These are phyloP conservation scores for Suzukiozyma palmioleophila DNA, from an alignment of 1,139 yeast species.

Conservation along the genomic window DNA sequence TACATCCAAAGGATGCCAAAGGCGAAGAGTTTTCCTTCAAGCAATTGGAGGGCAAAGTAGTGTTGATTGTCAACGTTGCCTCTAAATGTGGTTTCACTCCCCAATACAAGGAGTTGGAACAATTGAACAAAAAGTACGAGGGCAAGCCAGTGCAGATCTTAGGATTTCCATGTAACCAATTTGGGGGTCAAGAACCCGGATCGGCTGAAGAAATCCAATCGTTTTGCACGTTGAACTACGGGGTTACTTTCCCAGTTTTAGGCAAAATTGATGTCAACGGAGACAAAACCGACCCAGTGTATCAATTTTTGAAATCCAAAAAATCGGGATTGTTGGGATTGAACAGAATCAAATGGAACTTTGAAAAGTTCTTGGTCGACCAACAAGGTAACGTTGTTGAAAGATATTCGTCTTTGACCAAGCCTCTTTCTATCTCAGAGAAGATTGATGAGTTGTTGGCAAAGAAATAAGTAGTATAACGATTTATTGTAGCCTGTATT, in stretches of 20 bases:
- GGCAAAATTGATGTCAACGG: conserved; percentile 91
- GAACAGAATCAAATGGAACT: conserved; percentile 48
- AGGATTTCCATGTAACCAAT: conserved; percentile 89
- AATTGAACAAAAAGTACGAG: conserved; percentile 70
- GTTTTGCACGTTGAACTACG: conserved; percentile 38
- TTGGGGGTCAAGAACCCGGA: conserved; percentile 49
- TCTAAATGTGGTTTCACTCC: conserved; percentile 89
- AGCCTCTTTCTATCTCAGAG: conserved; percentile 32
- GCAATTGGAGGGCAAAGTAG: conserved; percentile 82
- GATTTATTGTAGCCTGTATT: too few species aligned
- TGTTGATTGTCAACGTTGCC: conserved; percentile 88
- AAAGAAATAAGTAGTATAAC: conserved; percentile 3
- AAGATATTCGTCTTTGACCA: conserved; percentile 40
- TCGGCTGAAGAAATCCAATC: conserved; percentile 34
- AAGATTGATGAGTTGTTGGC: conserved; percentile 39
- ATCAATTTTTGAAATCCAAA: conserved; percentile 61
- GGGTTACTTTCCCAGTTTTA: conserved; percentile 83
- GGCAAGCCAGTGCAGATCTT: conserved; percentile 72
- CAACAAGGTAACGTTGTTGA: conserved; percentile 43
- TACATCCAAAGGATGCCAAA: conserved; percentile 34
- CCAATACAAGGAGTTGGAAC: conserved; percentile 75
- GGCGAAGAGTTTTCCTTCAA: conserved; percentile 65
- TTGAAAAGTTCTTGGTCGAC: conserved; percentile 45
- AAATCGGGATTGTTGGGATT: conserved; percentile 43
- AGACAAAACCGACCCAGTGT: conserved; percentile 72